A percentile compares a stretch with the other conserved stretches of the same genome.
These are phyloP conservation scores for Fusarium euwallaceae DNA, from an alignment of 2,329 filamentous ascomycete genomes.

Conservation along the genomic window DNA sequence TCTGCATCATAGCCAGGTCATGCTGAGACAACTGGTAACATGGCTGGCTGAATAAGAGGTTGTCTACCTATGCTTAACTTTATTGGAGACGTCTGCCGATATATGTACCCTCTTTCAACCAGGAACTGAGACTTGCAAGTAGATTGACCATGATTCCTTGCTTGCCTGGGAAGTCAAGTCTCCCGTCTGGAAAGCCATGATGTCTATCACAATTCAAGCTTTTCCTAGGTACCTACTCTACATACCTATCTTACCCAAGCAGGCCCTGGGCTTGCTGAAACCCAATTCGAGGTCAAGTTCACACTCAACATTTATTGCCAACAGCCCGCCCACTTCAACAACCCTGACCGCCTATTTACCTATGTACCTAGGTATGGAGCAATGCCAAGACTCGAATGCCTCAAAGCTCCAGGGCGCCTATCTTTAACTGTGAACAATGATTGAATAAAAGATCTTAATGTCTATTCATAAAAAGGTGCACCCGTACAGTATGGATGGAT, in stretches of 20 bases:
- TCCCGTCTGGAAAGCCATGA: background rate
- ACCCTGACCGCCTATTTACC: background rate
- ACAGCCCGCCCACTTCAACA: background rate
- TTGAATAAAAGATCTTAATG: too few relatives aligned
- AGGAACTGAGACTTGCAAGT: background rate
- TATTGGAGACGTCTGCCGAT: background rate
- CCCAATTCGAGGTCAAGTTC: background rate
- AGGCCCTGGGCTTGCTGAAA: background rate
- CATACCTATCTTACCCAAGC: background rate
- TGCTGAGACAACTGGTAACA: background rate
- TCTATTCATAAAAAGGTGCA: background rate
- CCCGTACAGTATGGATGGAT: background rate
- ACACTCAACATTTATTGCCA: background rate
- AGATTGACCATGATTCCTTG: background rate
- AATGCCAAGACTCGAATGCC: background rate
- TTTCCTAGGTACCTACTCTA: background rate
- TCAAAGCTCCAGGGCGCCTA: background rate
- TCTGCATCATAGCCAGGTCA: background rate
- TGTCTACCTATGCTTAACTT: background rate
- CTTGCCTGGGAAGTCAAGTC: background rate
- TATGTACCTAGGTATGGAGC: background rate
- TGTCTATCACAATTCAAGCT: background rate
- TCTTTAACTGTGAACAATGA: background rate
- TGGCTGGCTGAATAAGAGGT: background rate
- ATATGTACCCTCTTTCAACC: background rate